Evolutionary conservation across 2,329 filamentous ascomycete species (phyloP).

Genomic region (Monosporascus ibericus): DNA sequence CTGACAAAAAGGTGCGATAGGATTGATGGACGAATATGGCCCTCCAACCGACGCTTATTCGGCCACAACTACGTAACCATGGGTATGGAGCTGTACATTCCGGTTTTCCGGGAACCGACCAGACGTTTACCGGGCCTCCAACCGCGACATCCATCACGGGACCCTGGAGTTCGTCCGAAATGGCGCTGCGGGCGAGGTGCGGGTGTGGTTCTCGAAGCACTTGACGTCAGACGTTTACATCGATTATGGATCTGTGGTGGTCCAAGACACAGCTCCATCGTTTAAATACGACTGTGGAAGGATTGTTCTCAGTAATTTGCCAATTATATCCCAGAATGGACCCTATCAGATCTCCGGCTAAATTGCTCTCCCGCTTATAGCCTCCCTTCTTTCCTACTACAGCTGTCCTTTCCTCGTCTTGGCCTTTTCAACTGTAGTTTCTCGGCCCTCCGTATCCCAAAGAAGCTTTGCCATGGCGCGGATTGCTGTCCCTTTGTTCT

Average conservation of each 20-base stretch:
- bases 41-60: neutral
- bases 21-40: neutral
- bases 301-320: slow-evolving; percentile 16
- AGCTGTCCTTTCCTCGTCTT: slow-evolving; percentile 14
- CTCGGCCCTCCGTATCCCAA: slow-evolving; percentile 20
- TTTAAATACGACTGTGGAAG: slow-evolving; percentile 1
- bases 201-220: neutral
- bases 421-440: slow-evolving; percentile 14
- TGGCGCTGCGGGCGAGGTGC: neutral
- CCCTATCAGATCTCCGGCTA: slow-evolving; percentile 23
- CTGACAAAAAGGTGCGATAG: neutral
- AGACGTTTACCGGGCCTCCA: neutral
- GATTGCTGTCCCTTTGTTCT: neutral
- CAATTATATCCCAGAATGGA: slow-evolving; percentile 7
- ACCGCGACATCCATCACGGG: neutral
- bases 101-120: neutral
- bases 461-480: slow-evolving; percentile 8
- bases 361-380: slow-evolving; percentile 16
- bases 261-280: neutral
- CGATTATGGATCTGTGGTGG: neutral
- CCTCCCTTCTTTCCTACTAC: slow-evolving; percentile 17
- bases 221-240: neutral
- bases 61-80: neutral
- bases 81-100: neutral
- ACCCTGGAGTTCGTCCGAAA: neutral